Base-by-base conservation (phyloP, 164 flowering plant genomes). In the Stephania yunnanensis region DNA sequence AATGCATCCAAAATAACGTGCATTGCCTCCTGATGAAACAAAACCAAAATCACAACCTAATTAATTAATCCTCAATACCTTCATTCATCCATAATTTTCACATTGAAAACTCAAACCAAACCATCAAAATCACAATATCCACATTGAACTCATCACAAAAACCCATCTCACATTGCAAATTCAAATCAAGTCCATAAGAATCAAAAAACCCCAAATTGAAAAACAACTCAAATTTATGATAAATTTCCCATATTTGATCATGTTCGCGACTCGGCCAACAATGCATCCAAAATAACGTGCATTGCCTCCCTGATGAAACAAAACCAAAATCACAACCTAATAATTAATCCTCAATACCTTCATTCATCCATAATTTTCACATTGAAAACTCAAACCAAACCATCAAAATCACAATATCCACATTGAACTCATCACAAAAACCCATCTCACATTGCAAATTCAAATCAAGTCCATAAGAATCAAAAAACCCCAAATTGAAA, bases 241-340 rank as follows among this genome's bases (percentile, higher is more conserved):
- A 36, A 36, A n/a, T n/a, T 89, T 90, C 66, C 97, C 99, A 71
- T 92, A 89, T 77, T 87, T 93, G 80, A 95, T 93, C 77, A 97
- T 81, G 80, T 95, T 95, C 12, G 99, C 99, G 2, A 95, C 97
- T 20, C 95, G 86, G 8, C 97, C 97, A 15, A 92, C 95, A 76
- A 92, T 88, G 84, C 88, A 82, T 17, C 89, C 91, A 80, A 85
- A 88, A 75, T 78, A 88, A 44, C 86, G 87, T 8, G 86, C 67
- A 22, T 65, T 72, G 20, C 89, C 87, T 74, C 79, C 79, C 91
- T 87, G 83, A 78, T 67, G 72, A 75, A 72, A 74, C 25, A 76
- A 61, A 77, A n/a, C 36, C 25, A 25, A 70, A 6, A 10, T 55
- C 30, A 70, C 0, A 72, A 9, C n/a, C 48, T 46, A 68, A 22